Evolutionary conservation across 768 basidiomycete species (phyloP).

Genomic region (Infundibulicybe gibba): DNA sequence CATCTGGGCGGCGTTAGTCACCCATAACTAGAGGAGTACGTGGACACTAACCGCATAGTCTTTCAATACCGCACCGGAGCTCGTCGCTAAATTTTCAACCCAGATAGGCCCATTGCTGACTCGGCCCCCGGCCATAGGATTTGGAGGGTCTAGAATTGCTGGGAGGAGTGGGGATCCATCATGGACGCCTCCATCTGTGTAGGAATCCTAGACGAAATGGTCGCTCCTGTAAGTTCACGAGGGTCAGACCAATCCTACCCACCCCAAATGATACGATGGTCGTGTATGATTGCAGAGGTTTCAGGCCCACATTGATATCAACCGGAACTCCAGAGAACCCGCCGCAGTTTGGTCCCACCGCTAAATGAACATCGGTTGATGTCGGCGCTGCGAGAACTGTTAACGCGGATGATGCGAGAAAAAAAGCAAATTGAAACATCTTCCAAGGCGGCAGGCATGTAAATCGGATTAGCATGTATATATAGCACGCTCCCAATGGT

Average conservation of each 20-base stretch:
- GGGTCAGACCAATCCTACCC: slow-evolving; percentile 6
- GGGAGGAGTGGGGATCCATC: slow-evolving; percentile 40
- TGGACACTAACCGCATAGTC: slow-evolving; percentile 44
- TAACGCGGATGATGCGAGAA: no score
- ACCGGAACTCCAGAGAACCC: slow-evolving; percentile 28
- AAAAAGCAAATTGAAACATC: no score
- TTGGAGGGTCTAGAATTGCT: slow-evolving; percentile 36
- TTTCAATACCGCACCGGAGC: slow-evolving; percentile 34
- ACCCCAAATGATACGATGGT: slow-evolving; percentile 54
- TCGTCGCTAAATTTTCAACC: slow-evolving; percentile 42
- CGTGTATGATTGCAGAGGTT: slow-evolving; percentile 27
- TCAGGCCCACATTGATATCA: slow-evolving; percentile 44
- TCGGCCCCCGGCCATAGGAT: slow-evolving; percentile 45
- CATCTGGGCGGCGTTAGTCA: slow-evolving; percentile 8
- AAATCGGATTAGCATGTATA: no score
- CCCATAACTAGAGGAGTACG: not conserved
- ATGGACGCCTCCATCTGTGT: slow-evolving; percentile 33
- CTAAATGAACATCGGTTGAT: slow-evolving; percentile 25
- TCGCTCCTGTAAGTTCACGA: slow-evolving; percentile 6
- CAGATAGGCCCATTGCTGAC: slow-evolving; percentile 49
- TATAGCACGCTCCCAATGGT: no score
- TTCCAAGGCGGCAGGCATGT: no score
- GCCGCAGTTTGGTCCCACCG: slow-evolving; percentile 44
- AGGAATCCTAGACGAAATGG: slow-evolving; percentile 28
- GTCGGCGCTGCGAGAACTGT: no score